A percentile compares a stretch with the other conserved stretches of the same genome.
Evolutionary conservation across 176 grass and related monocot genomes (phyloP).

Genomic region (Oryza coarctata): DNA sequence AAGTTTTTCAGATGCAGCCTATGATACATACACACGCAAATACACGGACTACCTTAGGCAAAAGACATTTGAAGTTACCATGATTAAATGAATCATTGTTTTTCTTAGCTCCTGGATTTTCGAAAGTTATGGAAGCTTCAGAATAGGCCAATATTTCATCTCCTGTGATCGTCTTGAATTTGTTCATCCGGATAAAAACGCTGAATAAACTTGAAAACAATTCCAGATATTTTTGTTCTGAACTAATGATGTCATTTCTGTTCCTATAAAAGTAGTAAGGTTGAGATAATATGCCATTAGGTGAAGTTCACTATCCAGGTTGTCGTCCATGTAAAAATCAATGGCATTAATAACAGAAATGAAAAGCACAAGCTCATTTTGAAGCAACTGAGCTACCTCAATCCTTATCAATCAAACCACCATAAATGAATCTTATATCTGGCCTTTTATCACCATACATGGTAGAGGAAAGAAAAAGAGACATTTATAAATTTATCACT

Average conservation of each 20-base stretch:
- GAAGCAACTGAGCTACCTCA: background rate
- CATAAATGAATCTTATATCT: conserved; percentile 19
- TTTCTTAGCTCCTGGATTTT: too few relatives aligned
- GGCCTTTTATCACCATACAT: conserved; percentile 22
- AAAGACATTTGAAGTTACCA: too few relatives aligned
- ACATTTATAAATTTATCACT: too few relatives aligned
- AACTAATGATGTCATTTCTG: background rate
- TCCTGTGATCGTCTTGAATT: too few relatives aligned
- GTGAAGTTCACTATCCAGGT: conserved; percentile 10
- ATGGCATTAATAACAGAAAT: conserved; percentile 20
- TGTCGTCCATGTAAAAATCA: conserved; percentile 1
- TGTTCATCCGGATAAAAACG: too few relatives aligned
- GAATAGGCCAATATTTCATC: too few relatives aligned
- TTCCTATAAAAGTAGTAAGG: conserved; percentile 11
- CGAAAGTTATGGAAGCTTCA: too few relatives aligned
- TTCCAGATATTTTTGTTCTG: conserved; percentile 21
- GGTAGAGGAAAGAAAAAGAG: too few relatives aligned
- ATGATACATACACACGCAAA: too few relatives aligned
- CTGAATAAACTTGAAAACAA: background rate
- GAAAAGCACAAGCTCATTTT: background rate
- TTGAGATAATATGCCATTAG: conserved; percentile 14
- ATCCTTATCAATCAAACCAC: conserved; percentile 7
- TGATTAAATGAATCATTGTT: too few relatives aligned
- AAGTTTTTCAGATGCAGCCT: too few relatives aligned
- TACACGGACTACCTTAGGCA: too few relatives aligned